phyloP scores from a whole-genome alignment of 2,329 filamentous ascomycete genomes.

The Coleophoma crateriformis region DNA sequence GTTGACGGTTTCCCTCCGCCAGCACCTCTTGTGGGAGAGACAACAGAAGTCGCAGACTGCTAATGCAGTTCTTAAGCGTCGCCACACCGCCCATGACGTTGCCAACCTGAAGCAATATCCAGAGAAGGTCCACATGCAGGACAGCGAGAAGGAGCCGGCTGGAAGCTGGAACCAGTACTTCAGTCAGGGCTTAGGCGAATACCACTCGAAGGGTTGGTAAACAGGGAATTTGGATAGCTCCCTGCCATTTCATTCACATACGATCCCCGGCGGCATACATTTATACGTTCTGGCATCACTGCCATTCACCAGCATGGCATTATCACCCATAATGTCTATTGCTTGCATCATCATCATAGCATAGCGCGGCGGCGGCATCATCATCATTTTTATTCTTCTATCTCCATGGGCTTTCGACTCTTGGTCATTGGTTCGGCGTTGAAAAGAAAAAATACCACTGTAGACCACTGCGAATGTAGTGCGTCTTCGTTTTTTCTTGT shows the following conservation, averaged over 20 bases:
- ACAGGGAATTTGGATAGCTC: slow-evolving; percentile 1
- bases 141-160: slow-evolving; percentile 55
- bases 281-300: slow-evolving; percentile 19
- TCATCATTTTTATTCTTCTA: neutral
- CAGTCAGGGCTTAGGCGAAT: slow-evolving; percentile 71
- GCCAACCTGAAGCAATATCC: slow-evolving; percentile 82
- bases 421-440: neutral
- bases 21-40: slow-evolving; percentile 90
- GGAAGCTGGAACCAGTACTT: slow-evolving; percentile 84
- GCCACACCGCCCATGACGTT: slow-evolving; percentile 87
- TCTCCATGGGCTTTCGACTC: neutral
- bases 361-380: neutral
- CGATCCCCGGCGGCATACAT: slow-evolving; percentile 3
- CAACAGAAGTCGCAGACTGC: slow-evolving; percentile 89
- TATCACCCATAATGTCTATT: neutral
- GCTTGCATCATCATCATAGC: slow-evolving; percentile 1
- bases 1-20: slow-evolving; percentile 85
- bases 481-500: neutral
- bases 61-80: slow-evolving; percentile 81
- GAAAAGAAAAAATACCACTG: neutral
- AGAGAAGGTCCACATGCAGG: slow-evolving; percentile 55
- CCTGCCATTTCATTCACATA: too few species aligned
- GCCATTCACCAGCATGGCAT: slow-evolving; percentile 6
- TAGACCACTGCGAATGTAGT: neutral
- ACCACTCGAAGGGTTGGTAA: slow-evolving; percentile 83